Evolutionary conservation across 345 rosid genomes (phyloP), one percentile per base, ranked within the genome.

Genomic region (Eutrema heterophyllum): DNA sequence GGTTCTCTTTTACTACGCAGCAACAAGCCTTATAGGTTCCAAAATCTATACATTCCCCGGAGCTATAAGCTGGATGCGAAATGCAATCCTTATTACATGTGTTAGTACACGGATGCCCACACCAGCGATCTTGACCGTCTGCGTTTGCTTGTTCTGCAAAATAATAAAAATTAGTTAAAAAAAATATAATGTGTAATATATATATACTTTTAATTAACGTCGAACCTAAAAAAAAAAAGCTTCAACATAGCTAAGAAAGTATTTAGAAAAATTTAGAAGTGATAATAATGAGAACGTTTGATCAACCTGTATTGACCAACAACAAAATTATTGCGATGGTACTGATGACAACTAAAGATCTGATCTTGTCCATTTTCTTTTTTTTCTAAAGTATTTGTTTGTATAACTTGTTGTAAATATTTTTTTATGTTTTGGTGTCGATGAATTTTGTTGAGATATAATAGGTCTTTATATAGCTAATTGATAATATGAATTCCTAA

Each of bases 261-360:
- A 40, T 9, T n/a, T 54, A 3, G 4, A 48, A 24, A 9, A 53
- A 15, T 16, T 26, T 14, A 68, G 5, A 56, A 30, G 26, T 52
- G 40, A 2, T 11, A 6, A 15, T 30, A 68, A 44, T 45, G 35
- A 21, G 36, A 57, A 45, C 35, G 46, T n/a, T 70, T 48, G 57
- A 56, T 14, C 35, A 46, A 70, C 74, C 59, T 49, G 68, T 6
- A 59, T 38, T 27, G 50, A 40, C 59, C 60, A 71, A 71, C 29
- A 71, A 29, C 59, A 60, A 12, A 60, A 71, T 9, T 2, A 71
- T 26, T 12, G 59, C 38, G 27, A 71, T 60, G 32, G 41, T 10
- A 29, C 58, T 11, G 49, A 11, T 50, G 27, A 49, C 26, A 40
- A 5, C 33, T 29, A 21, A 43, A 21, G 43, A 62, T 40, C n/a